These are phyloP conservation scores for Fraxinus excelsior DNA, from an alignment of 257 asterid genomes.

Conservation along the genomic window DNA sequence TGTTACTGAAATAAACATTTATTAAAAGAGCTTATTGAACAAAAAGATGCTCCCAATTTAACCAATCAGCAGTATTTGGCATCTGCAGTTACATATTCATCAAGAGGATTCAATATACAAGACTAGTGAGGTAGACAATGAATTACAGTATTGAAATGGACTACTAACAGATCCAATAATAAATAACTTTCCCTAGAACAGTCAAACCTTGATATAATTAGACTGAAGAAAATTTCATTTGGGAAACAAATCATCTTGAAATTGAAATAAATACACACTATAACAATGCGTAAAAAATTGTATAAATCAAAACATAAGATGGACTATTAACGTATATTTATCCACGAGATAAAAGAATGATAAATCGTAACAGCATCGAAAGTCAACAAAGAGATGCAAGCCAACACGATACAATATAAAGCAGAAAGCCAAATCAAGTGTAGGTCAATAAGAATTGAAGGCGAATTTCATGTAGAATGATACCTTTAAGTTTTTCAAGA, in stretches of 20 bases:
- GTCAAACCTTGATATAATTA: background rate
- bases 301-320: too few relatives aligned
- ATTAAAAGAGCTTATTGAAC: background rate
- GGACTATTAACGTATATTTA: background rate
- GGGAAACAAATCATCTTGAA: background rate
- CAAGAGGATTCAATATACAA: background rate
- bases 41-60: background rate
- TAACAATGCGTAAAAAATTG: too few relatives aligned
- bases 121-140: background rate
- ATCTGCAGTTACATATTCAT: background rate
- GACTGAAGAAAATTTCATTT: background rate
- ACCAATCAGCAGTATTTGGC: background rate
- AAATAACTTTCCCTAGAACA: background rate
- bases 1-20: too few relatives aligned
- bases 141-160: background rate
- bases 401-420: background rate
- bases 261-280: background rate
- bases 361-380: background rate
- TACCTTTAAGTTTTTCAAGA: slow-evolving; percentile 74
- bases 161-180: background rate
- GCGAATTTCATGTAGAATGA: background rate
- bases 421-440: background rate
- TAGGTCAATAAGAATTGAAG: background rate
- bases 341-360: background rate
- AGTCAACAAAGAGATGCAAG: background rate